Evolutionary conservation across 148 eudicot genomes (phyloP).

Genomic region (Amaranthus palmeri): DNA sequence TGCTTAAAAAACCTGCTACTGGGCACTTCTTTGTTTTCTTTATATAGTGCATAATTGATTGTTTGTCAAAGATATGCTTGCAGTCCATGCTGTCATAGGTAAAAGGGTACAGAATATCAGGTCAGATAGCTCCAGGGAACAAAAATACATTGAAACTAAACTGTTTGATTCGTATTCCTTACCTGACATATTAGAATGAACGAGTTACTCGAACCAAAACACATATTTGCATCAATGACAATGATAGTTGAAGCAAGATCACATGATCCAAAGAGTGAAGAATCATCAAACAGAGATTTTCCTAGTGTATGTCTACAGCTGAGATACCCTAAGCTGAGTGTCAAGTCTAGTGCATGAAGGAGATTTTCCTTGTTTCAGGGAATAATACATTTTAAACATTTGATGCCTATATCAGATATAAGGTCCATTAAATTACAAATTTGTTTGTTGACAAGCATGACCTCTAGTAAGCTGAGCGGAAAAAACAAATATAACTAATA

Average conservation of each 20-base stretch:
- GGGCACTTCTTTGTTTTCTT: constrained; percentile 52
- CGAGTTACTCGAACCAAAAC: constrained; percentile 1
- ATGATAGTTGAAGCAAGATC: background rate
- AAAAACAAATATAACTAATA: too few species aligned
- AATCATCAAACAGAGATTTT: background rate
- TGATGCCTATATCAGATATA: too few species aligned
- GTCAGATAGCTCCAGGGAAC: background rate
- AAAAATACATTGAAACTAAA: background rate
- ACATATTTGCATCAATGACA: background rate
- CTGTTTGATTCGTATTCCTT: background rate
- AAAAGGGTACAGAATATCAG: background rate
- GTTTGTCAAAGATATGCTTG: constrained; percentile 81
- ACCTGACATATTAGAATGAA: background rate
- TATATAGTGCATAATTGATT: constrained; percentile 43
- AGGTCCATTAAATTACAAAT: too few species aligned
- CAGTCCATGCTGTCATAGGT: constrained; percentile 62
- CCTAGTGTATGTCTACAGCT: too few species aligned
- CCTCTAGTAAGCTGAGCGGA: too few species aligned
- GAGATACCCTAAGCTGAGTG: too few species aligned
- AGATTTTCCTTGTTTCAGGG: too few species aligned
- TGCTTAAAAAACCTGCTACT: constrained; percentile 47
- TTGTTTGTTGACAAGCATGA: too few species aligned
- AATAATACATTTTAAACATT: too few species aligned
- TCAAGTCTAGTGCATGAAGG: too few species aligned
- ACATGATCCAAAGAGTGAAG: background rate